Evolutionary conservation across 2,329 filamentous ascomycete species (phyloP).

Genomic region (Claviceps sp.): DNA sequence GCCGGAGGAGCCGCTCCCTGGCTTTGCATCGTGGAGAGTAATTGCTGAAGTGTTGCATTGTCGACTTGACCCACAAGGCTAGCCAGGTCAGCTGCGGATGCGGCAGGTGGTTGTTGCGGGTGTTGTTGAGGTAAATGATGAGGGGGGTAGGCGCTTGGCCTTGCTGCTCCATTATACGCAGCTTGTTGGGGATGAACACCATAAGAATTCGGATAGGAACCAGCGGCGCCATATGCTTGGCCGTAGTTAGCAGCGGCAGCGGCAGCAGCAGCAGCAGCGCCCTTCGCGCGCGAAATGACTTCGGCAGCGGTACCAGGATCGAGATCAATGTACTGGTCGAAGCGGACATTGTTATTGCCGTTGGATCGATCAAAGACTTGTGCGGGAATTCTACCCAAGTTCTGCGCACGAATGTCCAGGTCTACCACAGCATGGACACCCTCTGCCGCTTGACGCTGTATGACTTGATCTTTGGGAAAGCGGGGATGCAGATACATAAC

Average conservation of each 20-base stretch:
- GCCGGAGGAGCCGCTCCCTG: not conserved
- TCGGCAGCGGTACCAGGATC: constrained; percentile 69
- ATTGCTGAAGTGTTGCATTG: constrained; percentile 53
- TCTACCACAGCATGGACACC: constrained; percentile 78
- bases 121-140: not conserved
- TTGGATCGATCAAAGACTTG: constrained; percentile 74
- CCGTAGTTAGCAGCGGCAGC: constrained; percentile 15
- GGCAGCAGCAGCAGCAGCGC: constrained; percentile 16
- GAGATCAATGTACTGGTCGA: constrained; percentile 76
- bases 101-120: constrained; percentile 22
- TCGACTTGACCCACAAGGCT: constrained; percentile 56
- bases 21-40: constrained; percentile 45
- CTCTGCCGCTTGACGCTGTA: constrained; percentile 74
- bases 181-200: constrained; percentile 15
- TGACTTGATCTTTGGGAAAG: constrained; percentile 63
- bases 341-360: constrained; percentile 63
- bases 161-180: constrained; percentile 13
- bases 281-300: constrained; percentile 61
- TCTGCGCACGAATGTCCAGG: constrained; percentile 56
- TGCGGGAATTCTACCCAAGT: constrained; percentile 59
- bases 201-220: constrained; percentile 19
- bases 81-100: constrained; percentile 38
- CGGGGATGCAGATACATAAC: constrained; percentile 68
- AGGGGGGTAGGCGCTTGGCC: constrained; percentile 18
- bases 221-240: constrained; percentile 16